Conservation (phyloP, 108 stramenopile species). For the Heterococcus sp. region DNA sequence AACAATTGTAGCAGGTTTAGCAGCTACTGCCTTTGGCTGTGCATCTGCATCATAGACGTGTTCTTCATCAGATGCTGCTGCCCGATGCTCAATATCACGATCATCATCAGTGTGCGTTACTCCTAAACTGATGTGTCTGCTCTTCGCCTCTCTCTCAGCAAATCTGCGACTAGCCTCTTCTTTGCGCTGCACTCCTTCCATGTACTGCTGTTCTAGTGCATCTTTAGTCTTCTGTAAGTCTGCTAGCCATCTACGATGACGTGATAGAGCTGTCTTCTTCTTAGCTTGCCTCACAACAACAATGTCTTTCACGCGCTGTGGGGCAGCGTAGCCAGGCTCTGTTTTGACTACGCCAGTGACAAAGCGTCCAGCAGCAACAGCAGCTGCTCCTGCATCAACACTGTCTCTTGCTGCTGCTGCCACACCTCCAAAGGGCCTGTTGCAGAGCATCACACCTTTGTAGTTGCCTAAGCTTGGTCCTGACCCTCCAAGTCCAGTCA, state of each 20-base stretch:
- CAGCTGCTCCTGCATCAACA: not conserved
- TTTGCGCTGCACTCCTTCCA: constrained; percentile 39
- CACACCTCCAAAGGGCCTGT: constrained; percentile 59
- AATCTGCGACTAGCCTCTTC: constrained; percentile 49
- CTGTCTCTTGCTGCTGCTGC: constrained; percentile 24
- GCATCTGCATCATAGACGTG: not conserved
- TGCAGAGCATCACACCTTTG: constrained; percentile 69
- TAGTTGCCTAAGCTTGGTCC: constrained; percentile 60
- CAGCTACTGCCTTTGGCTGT: no score
- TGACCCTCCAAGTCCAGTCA: not conserved
- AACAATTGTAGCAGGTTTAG: no score
- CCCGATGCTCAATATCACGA: no score
- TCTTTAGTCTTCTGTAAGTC: constrained; percentile 58
- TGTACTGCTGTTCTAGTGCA: constrained; percentile 44
- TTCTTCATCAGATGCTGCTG: not conserved
- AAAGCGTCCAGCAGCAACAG: constrained; percentile 14
- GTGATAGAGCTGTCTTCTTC: constrained; percentile 20
- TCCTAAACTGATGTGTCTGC: constrained; percentile 42
- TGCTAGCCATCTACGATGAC: constrained; percentile 47
- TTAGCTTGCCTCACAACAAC: not conserved
- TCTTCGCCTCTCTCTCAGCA: constrained; percentile 55
- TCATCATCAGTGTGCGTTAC: no score
- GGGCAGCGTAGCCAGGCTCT: constrained; percentile 29
- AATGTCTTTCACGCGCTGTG: not conserved
- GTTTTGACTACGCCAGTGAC: constrained; percentile 46